These are phyloP conservation scores for Suillus discolor DNA, from an alignment of 768 basidiomycete species.

Conservation along the genomic window DNA sequence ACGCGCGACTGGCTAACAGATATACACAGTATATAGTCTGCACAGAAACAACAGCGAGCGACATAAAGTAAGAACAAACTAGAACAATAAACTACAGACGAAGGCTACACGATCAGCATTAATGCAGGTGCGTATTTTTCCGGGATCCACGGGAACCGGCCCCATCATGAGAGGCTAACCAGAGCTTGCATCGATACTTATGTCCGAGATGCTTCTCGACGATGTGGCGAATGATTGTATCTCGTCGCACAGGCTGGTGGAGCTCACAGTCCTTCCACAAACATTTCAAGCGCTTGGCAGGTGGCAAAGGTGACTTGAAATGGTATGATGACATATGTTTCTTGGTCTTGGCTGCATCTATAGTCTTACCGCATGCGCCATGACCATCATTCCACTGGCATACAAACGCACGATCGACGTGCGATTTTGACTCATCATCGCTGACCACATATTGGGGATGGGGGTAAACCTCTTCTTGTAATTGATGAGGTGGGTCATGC, in stretches of 20 bases:
- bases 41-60: not conserved
- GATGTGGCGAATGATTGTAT: conserved; percentile 1
- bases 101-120: not conserved
- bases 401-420: not conserved
- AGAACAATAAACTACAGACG: not conserved
- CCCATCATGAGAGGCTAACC: not conserved
- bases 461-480: not conserved
- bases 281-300: not conserved
- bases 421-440: not conserved
- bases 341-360: not conserved
- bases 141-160: not conserved
- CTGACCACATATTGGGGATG: not conserved
- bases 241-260: not conserved
- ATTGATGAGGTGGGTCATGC: not conserved
- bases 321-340: not conserved
- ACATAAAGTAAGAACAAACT: not conserved
- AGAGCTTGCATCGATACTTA: not conserved
- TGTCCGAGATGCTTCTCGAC: not conserved
- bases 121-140: not conserved
- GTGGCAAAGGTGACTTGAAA: not conserved
- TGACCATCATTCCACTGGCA: not conserved
- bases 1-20: not conserved
- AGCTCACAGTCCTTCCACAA: not conserved
- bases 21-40: not conserved
- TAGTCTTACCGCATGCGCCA: not conserved